Conservation (phyloP, 2,329 filamentous ascomycete genomes). For the Orbilia ellipsospora region DNA sequence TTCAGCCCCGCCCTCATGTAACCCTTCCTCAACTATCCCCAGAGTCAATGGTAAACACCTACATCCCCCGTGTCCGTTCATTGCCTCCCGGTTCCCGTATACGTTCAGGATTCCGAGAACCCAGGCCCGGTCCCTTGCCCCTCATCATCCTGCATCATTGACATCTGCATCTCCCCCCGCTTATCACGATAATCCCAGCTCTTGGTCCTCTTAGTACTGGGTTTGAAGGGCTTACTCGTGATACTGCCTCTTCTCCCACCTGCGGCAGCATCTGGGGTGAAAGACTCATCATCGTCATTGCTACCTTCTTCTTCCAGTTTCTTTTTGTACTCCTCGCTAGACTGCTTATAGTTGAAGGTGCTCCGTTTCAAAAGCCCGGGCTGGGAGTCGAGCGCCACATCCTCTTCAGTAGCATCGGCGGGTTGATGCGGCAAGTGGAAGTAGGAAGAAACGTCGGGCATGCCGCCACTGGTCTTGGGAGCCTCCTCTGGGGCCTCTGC, state of each 20-base stretch:
- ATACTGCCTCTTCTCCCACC: conserved; percentile 34
- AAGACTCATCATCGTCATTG: too few species aligned
- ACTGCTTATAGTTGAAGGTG: conserved; percentile 42
- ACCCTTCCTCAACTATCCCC: neutral
- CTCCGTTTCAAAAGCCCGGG: conserved; percentile 33
- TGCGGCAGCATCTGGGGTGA: neutral
- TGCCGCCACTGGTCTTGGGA: conserved; percentile 5
- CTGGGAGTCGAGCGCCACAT: conserved; percentile 25
- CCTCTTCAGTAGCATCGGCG: conserved; percentile 20
- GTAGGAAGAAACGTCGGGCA: conserved; percentile 23
- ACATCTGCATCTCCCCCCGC: conserved; percentile 42
- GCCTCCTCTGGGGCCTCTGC: conserved; percentile 1
- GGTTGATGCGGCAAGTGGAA: conserved; percentile 46
- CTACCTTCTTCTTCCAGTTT: conserved; percentile 9
- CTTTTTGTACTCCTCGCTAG: conserved; percentile 41
- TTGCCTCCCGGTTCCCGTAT: conserved; percentile 2
- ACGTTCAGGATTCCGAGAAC: conserved; percentile 37
- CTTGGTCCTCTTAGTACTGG: conserved; percentile 37
- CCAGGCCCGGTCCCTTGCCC: conserved; percentile 10
- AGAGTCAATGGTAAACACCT: neutral
- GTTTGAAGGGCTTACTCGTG: conserved; percentile 48
- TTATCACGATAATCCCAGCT: conserved; percentile 51
- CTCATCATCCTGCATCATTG: conserved; percentile 15
- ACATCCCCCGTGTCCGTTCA: neutral
- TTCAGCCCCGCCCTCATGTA: neutral